Percentiles rank a stretch among this genome's conserved stretches.
phyloP scores from a whole-genome alignment of 441 rosid species.

The Raphanus hybrid region DNA sequence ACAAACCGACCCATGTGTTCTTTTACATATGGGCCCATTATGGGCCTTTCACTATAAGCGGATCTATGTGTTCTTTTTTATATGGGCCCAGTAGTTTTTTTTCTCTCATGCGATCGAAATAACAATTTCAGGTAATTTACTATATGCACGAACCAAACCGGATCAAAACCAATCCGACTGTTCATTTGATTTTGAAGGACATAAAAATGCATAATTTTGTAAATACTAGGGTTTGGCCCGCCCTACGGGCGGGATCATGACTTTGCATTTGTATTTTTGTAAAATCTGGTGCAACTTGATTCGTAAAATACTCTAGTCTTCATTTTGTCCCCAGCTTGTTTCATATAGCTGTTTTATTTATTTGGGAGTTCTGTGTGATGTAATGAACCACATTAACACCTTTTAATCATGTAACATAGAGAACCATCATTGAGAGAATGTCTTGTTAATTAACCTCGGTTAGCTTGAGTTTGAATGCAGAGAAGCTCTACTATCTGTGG shows the following conservation, averaged over 20 bases:
- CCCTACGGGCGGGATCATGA: not conserved
- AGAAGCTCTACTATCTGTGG: too few species aligned
- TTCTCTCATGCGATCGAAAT: not conserved
- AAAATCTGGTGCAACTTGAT: not conserved
- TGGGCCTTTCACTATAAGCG: slow-evolving; percentile 10
- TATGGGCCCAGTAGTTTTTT: not conserved
- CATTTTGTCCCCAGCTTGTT: too few species aligned
- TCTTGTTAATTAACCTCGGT: too few species aligned
- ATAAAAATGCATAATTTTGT: not conserved
- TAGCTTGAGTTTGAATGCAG: too few species aligned
- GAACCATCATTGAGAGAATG: too few species aligned
- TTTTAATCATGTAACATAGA: too few species aligned
- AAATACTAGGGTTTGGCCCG: not conserved
- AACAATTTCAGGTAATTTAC: not conserved
- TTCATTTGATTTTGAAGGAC: not conserved
- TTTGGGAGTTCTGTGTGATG: too few species aligned
- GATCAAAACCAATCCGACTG: not conserved
- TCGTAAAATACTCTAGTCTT: not conserved
- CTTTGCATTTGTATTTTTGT: not conserved
- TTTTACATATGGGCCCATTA: not conserved
- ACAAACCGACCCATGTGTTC: not conserved
- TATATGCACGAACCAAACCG: not conserved
- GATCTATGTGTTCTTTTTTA: not conserved
- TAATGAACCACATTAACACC: too few species aligned
- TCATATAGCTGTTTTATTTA: too few species aligned